Percentiles rank a stretch among this genome's conserved stretches.
Conservation (phyloP, 164 flowering plant species). For the Vitis rotundifolia region DNA sequence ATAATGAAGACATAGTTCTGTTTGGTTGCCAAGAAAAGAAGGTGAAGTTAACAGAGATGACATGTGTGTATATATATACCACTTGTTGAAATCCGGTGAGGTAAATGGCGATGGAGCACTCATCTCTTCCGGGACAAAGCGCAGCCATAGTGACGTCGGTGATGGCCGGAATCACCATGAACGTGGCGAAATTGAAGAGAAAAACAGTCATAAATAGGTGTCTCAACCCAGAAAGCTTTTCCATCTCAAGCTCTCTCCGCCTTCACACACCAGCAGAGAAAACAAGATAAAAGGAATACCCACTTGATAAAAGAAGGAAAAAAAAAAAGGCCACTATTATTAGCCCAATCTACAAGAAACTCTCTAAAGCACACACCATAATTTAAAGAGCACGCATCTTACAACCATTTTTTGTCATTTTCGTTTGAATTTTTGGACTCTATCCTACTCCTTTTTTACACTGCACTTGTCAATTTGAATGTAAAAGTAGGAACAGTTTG, state of each 20-base stretch:
- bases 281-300: background rate
- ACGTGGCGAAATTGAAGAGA: constrained; percentile 34
- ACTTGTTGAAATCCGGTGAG: constrained; percentile 66
- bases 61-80: constrained; percentile 20
- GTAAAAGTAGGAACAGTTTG: background rate
- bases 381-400: no score
- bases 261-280: background rate
- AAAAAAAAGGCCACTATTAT: no score
- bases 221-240: constrained; percentile 31
- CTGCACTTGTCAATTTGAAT: no score
- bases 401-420: no score
- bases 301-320: background rate
- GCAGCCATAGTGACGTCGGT: constrained; percentile 66
- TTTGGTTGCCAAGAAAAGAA: background rate
- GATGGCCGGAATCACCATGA: constrained; percentile 52
- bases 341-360: no score
- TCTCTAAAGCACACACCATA: no score
- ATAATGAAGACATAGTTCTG: background rate
- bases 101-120: constrained; percentile 65
- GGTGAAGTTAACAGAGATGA: background rate
- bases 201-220: constrained; percentile 59
- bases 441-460: no score
- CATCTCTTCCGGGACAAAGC: constrained; percentile 60
- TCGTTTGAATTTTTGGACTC: no score
- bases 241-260: constrained; percentile 20